These are phyloP conservation scores for Aspergillus ochraceoroseus DNA, from an alignment of 2,329 filamentous ascomycete species.

Conservation along the genomic window DNA sequence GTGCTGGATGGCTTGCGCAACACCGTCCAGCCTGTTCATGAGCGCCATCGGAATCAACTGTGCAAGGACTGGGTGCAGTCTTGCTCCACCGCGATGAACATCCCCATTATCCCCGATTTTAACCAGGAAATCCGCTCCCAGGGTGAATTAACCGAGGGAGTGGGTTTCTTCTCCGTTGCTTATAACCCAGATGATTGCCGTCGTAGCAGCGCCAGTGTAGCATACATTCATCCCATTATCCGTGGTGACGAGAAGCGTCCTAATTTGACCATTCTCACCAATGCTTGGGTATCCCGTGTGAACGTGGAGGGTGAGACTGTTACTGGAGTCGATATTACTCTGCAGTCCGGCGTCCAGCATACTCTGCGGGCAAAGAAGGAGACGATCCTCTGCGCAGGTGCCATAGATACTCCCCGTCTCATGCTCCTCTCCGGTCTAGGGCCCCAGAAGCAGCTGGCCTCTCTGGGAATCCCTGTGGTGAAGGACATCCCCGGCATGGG, in stretches of 20 bases:
- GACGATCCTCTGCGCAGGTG: constrained; percentile 74
- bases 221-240: constrained; percentile 88
- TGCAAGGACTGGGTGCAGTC: constrained; percentile 85
- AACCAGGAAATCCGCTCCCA: constrained; percentile 73
- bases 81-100: constrained; percentile 71
- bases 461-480: constrained; percentile 54
- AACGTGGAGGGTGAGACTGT: constrained; percentile 66
- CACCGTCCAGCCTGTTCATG: constrained; percentile 83
- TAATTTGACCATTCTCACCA: constrained; percentile 80
- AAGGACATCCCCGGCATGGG: constrained; percentile 59
- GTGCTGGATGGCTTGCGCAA: constrained; percentile 79
- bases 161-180: constrained; percentile 85
- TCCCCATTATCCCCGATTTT: constrained; percentile 79
- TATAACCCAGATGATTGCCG: constrained; percentile 87
- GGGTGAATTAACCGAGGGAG: constrained; percentile 67
- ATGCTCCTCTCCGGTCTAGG: constrained; percentile 54
- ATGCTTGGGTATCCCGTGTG: constrained; percentile 80
- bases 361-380: constrained; percentile 62
- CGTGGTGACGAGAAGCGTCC: constrained; percentile 74
- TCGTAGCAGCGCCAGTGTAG: constrained; percentile 79
- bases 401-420: constrained; percentile 71
- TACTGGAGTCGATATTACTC: constrained; percentile 65
- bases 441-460: constrained; percentile 48
- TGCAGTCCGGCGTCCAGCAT: constrained; percentile 56
- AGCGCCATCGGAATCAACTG: constrained; percentile 79